Conservation (phyloP, 108 stramenopile genomes). For the Cyclostephanos tholiformis region DNA sequence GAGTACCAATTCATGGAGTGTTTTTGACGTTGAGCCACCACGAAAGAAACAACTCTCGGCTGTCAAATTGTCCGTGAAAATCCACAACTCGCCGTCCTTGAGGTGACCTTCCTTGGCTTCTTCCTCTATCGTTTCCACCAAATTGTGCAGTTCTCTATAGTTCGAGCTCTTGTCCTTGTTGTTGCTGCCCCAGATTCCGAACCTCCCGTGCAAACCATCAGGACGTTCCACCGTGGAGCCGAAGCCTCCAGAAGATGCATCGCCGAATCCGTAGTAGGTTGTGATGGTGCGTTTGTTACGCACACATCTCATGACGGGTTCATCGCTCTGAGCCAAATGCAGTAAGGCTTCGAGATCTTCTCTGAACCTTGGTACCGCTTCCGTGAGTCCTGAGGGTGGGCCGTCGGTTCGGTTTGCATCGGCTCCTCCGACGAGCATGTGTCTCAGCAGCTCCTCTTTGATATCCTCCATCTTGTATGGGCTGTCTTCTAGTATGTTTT, state of each 20-base stretch:
- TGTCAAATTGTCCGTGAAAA: slow-evolving; percentile 4
- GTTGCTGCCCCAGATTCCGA: not conserved
- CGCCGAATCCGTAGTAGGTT: not conserved
- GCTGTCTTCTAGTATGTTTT: too few relatives aligned
- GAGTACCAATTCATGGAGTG: not conserved
- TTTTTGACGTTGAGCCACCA: not conserved
- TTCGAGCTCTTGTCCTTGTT: not conserved
- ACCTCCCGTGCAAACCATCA: not conserved
- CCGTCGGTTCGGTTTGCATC: not conserved
- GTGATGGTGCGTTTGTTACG: not conserved
- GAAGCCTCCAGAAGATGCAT: not conserved
- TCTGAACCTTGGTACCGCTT: slow-evolving; percentile 26
- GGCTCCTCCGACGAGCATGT: too few relatives aligned
- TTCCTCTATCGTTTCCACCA: slow-evolving; percentile 1
- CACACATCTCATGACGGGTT: not conserved
- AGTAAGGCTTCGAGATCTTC: slow-evolving; percentile 27
- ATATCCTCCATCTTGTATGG: too few relatives aligned
- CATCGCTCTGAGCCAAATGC: slow-evolving; percentile 1
- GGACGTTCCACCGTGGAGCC: not conserved
- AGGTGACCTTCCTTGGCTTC: not conserved
- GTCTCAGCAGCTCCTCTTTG: not conserved
- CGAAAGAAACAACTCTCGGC: not conserved
- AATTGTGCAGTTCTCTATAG: not conserved
- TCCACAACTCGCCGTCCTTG: not conserved
- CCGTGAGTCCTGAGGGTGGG: slow-evolving; percentile 14